Evolutionary conservation across 1,139 yeast genomes (phyloP).

Genomic region (Candida pseudoviswanathii): DNA sequence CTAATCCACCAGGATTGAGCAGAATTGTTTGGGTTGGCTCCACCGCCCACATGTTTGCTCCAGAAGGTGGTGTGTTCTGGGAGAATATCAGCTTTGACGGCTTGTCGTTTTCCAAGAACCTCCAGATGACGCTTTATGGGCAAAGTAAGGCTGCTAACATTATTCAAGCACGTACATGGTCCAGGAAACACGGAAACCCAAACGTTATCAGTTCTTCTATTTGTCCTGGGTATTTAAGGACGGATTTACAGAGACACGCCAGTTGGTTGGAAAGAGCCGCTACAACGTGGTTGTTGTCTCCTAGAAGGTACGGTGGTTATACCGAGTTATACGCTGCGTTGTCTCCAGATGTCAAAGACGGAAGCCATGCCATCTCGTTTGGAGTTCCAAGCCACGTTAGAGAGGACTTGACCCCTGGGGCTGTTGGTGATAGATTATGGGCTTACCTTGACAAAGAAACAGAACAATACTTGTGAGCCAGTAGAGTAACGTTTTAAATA

Average conservation of each 20-base stretch:
- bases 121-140: constrained; percentile 30
- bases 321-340: constrained; percentile 26
- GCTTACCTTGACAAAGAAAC: constrained; percentile 13
- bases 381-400: constrained; percentile 24
- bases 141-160: constrained; percentile 52
- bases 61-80: constrained; percentile 44
- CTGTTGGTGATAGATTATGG: constrained; percentile 17
- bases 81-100: constrained; percentile 31
- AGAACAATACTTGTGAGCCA: not conserved
- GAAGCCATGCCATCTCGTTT: constrained; percentile 23
- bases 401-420: constrained; percentile 14
- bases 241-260: constrained; percentile 43
- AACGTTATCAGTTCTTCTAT: constrained; percentile 38
- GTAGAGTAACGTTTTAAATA: too few relatives aligned
- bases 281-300: constrained; percentile 9
- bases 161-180: constrained; percentile 46
- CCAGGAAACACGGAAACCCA: constrained; percentile 35
- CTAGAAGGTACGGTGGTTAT: constrained; percentile 22
- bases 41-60: constrained; percentile 35
- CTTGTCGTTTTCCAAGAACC: constrained; percentile 3
- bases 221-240: constrained; percentile 49
- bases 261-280: constrained; percentile 10
- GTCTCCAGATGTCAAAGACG: constrained; percentile 19
- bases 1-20: constrained; percentile 16
- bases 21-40: constrained; percentile 55